Evolutionary conservation across 2,329 filamentous ascomycete genomes (phyloP), one percentile per base, ranked within the genome.

Genomic region (Colletotrichum echinochloae): DNA sequence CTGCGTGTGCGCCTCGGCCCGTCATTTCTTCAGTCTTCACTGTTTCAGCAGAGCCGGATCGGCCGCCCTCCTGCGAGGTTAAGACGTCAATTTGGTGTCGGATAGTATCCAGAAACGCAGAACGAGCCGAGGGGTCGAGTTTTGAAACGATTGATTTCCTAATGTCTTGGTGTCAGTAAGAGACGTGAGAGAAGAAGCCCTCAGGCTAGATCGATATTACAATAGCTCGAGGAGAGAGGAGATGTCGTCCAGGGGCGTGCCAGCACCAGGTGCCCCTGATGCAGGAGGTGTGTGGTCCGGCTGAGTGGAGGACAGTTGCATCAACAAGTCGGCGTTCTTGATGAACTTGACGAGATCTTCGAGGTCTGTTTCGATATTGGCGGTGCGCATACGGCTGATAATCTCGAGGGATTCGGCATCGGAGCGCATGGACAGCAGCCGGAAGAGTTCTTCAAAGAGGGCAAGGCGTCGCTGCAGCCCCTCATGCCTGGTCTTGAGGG

Each of bases 331-430:
- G n/a, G 70, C 72, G 35, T 70, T 64, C 3, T 71, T 72, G n/a
- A 73, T 72, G 26, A 73, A 71, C 35, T 64, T 70, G 56, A 73
- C 37, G 2, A 73, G 60, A 9, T 72, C 64, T 11, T 63, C 72
- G 1, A 73, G 59, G 8, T 68, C 72, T 9, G 66, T 66, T 2
- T 66, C 44, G 2, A 70, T 49, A 6, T 72, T 71, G n/a, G 66
- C 28, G 16, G 41, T 70, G 11, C 72, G 72, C 48, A 73, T 60
- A 2, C 72, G 66, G 11, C 70, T 63, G 5, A 73, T 61, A n/a
- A 73, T 73, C 26, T 66, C 72, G 30, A 72, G 28, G 1, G 72
- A 72, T 30, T 73, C 72, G 26, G 60, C n/a, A 20, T 73, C 72
- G n/a, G 70, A 48, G 37, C 72, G 72, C 55, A 64, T 65, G 1